Conservation (phyloP, 495 filamentous ascomycete species). For the Podospora tetraspora region DNA sequence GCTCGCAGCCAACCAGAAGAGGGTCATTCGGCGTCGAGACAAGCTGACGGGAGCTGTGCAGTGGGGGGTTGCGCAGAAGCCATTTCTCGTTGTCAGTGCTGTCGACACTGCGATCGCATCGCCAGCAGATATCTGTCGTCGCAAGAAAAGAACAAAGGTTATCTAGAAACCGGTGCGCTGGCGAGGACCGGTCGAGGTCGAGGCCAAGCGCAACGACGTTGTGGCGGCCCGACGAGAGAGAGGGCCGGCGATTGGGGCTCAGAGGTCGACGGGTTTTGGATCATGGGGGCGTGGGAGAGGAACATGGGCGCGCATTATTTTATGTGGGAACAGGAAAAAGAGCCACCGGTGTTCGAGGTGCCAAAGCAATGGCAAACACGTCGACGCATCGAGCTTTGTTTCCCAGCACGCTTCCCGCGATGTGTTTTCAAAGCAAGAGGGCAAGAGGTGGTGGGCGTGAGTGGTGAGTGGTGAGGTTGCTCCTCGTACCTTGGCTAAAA, state of each 20-base stretch:
- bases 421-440: neutral
- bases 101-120: no score
- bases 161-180: neutral
- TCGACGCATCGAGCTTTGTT: neutral
- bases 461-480: no score
- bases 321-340: neutral
- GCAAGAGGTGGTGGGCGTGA: neutral
- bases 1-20: neutral
- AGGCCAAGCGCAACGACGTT: neutral
- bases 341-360: neutral
- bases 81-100: no score
- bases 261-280: no score
- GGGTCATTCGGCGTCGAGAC: neutral
- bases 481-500: conserved; percentile 10
- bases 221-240: conserved; percentile 9
- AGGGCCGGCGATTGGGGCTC: conserved; percentile 4
- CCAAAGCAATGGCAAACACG: neutral
- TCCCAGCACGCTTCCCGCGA: neutral
- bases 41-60: neutral
- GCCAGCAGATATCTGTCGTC: neutral
- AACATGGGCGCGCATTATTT: no score
- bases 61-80: no score
- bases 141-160: neutral
- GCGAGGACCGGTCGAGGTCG: neutral
- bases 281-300: neutral